These are phyloP conservation scores for Sporothrix pallida DNA, from an alignment of 2,329 filamentous ascomycete genomes.

Conservation along the genomic window DNA sequence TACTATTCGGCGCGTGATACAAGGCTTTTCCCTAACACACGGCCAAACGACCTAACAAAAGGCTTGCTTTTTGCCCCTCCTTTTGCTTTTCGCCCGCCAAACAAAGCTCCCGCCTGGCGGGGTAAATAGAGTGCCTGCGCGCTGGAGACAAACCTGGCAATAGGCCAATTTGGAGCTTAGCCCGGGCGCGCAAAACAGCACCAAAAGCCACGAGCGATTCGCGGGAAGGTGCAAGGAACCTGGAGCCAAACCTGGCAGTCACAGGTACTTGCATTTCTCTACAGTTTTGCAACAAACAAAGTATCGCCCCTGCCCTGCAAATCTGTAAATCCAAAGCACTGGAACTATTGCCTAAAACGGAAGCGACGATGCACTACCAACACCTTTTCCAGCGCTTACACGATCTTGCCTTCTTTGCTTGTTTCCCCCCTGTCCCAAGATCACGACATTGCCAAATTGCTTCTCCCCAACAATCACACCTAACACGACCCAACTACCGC, in stretches of 20 bases:
- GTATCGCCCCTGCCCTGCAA: neutral
- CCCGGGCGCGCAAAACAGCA: slow-evolving; percentile 1
- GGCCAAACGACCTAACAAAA: slow-evolving; percentile 12
- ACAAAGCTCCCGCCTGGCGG: slow-evolving; percentile 28
- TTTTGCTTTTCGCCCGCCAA: slow-evolving; percentile 28
- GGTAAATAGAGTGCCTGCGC: slow-evolving; percentile 9
- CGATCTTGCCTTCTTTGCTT: neutral
- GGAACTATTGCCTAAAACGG: slow-evolving; percentile 8
- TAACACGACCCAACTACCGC: slow-evolving; percentile 7
- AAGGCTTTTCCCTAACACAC: neutral
- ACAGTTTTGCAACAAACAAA: neutral
- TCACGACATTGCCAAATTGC: slow-evolving; percentile 10
- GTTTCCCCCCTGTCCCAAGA: neutral
- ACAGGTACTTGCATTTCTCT: neutral
- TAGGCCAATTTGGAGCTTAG: slow-evolving; percentile 13
- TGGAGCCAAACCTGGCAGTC: neutral
- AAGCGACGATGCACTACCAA: slow-evolving; percentile 13
- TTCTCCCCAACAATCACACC: slow-evolving; percentile 4
- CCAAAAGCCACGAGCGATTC: neutral
- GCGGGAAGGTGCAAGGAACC: slow-evolving; percentile 22
- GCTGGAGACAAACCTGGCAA: neutral
- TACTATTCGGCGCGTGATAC: slow-evolving; percentile 26
- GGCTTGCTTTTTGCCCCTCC: slow-evolving; percentile 23
- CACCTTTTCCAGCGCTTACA: slow-evolving; percentile 10
- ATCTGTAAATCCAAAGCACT: neutral